Base-by-base conservation (phyloP, 1,284 basidiomycete genomes). In the Tylopilus sp. region DNA sequence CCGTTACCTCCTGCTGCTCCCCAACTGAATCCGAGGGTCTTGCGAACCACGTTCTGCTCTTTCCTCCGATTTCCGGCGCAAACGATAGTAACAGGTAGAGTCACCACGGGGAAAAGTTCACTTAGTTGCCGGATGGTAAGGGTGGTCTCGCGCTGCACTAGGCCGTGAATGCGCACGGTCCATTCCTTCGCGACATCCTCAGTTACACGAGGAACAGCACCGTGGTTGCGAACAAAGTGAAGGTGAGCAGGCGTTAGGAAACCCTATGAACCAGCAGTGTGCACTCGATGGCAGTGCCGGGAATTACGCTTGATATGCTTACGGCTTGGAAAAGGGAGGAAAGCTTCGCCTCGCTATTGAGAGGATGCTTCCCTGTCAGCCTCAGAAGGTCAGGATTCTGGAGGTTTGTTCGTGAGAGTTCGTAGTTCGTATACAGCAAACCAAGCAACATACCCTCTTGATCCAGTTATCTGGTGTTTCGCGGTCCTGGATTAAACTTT, bases 21-120 rank as follows among this genome's bases (percentile, higher is more conserved):
- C 81, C 82, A 84, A 41, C 67, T 74, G 57, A 84, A 84, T 8
- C 78, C 82, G 2, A 81, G 69, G n/a, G 75, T 75, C 59, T 85
- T 81, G 4, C 71, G 71, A n/a, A 85, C 75, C 46, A 82, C 69
- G 58, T 86, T 86, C 57, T 86, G 84, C 57, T 87, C 84, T 59
- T 83, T 84, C 11, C 84, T 71, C 4, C 84, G 67, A 63, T 86
- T 86, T 1, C 84, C 84, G 1, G 84, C 84, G 53, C 84, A 87
- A 1, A 82, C 81, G 15, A 87, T 61, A 0, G 84, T 86, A 34
- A 86, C 73, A 4, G 84, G 84, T 3, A 84, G 55, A 0, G 82
- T 86, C 6, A 85, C 75, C 2, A 77, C 70, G 6, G 71, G 64
- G 55, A 85, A 84, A 26, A 59, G 67, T 13, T 61, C 61, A 46